phyloP scores from a whole-genome alignment of 768 basidiomycete species.

The Tephrocybe rancida region DNA sequence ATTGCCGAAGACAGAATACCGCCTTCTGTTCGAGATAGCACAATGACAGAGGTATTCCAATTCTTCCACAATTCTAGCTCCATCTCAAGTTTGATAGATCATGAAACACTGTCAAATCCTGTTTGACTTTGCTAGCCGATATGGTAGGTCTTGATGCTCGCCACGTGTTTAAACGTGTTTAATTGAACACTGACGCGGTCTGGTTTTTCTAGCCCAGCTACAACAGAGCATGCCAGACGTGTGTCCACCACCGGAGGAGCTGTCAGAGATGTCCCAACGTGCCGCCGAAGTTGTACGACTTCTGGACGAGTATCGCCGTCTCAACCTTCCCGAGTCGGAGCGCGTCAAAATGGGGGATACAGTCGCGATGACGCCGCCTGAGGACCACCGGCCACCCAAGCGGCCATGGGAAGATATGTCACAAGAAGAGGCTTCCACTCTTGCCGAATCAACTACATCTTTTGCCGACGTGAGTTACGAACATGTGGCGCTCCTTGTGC shows the following conservation, averaged over 20 bases:
- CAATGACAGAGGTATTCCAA: constrained; percentile 45
- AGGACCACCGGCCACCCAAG: constrained; percentile 68
- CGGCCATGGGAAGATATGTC: constrained; percentile 80
- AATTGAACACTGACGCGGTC: constrained; percentile 7
- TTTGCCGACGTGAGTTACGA: constrained; percentile 34
- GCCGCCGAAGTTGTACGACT: constrained; percentile 70
- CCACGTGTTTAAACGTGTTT: not conserved
- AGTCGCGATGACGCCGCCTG: constrained; percentile 34
- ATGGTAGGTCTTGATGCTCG: constrained; percentile 46
- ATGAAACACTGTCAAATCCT: constrained; percentile 61
- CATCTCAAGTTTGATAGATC: constrained; percentile 41
- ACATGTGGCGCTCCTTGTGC: not conserved
- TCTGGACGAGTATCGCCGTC: constrained; percentile 58
- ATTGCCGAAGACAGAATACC: constrained; percentile 37
- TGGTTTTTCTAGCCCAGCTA: constrained; percentile 35
- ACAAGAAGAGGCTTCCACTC: constrained; percentile 40
- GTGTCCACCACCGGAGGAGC: constrained; percentile 57
- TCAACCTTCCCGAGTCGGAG: constrained; percentile 40
- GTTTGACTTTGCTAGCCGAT: constrained; percentile 67
- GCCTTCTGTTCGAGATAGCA: constrained; percentile 34
- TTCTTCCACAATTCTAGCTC: not conserved
- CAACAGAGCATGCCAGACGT: constrained; percentile 48
- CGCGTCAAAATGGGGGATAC: constrained; percentile 31
- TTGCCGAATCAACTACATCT: constrained; percentile 23
- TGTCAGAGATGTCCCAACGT: constrained; percentile 69